Evolutionary conservation across 306 rosid species (phyloP).

Genomic region (Rosa persica): DNA sequence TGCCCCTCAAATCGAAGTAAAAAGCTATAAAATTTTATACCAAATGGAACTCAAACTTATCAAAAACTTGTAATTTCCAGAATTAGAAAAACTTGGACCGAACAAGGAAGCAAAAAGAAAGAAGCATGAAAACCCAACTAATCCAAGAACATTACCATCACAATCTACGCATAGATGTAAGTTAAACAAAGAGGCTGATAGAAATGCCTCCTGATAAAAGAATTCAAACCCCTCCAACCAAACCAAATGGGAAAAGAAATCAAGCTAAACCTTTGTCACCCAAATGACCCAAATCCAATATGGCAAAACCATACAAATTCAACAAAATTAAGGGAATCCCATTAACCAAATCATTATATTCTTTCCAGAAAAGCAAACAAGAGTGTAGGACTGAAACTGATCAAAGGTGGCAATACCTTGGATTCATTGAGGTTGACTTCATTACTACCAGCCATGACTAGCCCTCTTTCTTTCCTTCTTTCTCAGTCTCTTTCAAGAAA

Average conservation of each 20-base stretch:
- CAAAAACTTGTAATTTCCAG: slow-evolving; percentile 31
- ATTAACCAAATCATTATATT: slow-evolving; percentile 12
- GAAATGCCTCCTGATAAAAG: slow-evolving; percentile 5
- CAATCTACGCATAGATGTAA: neutral
- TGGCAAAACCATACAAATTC: neutral
- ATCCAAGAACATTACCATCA: slow-evolving; percentile 27
- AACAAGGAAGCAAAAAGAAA: slow-evolving; percentile 33
- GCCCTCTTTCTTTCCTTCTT: neutral
- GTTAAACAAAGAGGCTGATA: neutral
- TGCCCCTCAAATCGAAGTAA: slow-evolving; percentile 18
- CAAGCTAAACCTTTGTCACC: neutral
- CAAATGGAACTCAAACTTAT: slow-evolving; percentile 34
- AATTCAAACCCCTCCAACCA: slow-evolving; percentile 11
- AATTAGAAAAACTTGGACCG: slow-evolving; percentile 41
- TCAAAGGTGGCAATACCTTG: slow-evolving; percentile 45
- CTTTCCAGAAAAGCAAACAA: neutral
- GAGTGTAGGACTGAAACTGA: neutral
- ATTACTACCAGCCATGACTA: slow-evolving; percentile 38
- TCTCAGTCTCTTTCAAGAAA: slow-evolving; percentile 8
- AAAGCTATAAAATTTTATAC: slow-evolving; percentile 17
- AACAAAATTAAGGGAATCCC: slow-evolving; percentile 12
- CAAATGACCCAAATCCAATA: slow-evolving; percentile 16
- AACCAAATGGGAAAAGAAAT: neutral
- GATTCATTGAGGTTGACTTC: slow-evolving; percentile 45
- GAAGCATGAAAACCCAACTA: slow-evolving; percentile 28